Evolutionary conservation across 2,329 filamentous ascomycete genomes (phyloP), one percentile per base, ranked within the genome.

Genomic region (Scolecobasidium constrictum): DNA sequence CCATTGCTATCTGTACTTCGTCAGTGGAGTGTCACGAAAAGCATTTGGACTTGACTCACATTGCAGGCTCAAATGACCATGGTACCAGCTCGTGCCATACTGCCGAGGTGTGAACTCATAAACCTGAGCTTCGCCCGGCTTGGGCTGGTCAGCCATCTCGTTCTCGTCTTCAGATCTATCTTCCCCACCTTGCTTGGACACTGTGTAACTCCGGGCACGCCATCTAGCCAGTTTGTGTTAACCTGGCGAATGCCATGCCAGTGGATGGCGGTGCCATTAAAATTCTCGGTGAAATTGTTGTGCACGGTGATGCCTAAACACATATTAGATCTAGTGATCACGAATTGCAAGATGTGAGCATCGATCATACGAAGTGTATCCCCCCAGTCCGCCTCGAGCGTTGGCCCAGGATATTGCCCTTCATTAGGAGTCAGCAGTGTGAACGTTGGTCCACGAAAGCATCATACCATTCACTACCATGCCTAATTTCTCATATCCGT

Each of bases 21-120:
- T n/a, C n/a, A n/a, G n/a, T n/a, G n/a, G n/a, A n/a, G n/a, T n/a
- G n/a, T n/a, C n/a, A n/a, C n/a, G n/a, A n/a, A n/a, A n/a, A n/a
- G n/a, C n/a, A n/a, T n/a, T n/a, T n/a, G n/a, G n/a, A n/a, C n/a
- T n/a, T n/a, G 9, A 31, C 26, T 7, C n/a, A 31, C 26, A 31
- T 31, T 31, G 26, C 26, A 31, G 26, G n/a, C 26, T 31, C 26
- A 31, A n/a, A n/a, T 31, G 26, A 15, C 57, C 60, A 45, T 68
- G 65, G 44, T 67, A 66, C 64, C 64, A 67, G 7, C 52, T 48
- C 11, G 63, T 67, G 12, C 65, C 65, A 46, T 68, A 67, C 40
- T 65, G 57, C 5, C 48, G 47, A 0, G 63, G 64, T 23, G 47
- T 50, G 55, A 59, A 67, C 1, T 49, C 58, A 46, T 62, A 63